Evolutionary conservation across 1,284 basidiomycete species (phyloP).

Genomic region (Coriolopsis trogii): DNA sequence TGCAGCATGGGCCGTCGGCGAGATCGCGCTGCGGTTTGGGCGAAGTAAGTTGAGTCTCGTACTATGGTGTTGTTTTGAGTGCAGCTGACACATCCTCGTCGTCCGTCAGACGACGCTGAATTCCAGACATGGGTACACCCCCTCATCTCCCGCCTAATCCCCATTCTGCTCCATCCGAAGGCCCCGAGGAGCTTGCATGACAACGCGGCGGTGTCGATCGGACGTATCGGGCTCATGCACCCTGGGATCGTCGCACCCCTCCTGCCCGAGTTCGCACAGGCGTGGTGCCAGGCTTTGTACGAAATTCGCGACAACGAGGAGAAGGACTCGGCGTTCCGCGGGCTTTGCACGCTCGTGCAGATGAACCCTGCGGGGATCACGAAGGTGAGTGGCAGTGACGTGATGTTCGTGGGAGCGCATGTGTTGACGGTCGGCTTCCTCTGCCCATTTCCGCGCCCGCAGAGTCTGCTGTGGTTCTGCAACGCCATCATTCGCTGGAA

Average conservation of each 20-base stretch:
- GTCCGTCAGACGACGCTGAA: conserved; percentile 69
- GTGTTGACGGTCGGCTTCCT: conserved; percentile 14
- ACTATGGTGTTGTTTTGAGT: background rate
- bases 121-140: conserved; percentile 90
- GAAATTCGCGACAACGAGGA: conserved; percentile 99
- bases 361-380: conserved; percentile 91
- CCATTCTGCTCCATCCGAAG: conserved; percentile 90
- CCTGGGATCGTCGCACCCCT: conserved; percentile 89
- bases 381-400: conserved; percentile 51
- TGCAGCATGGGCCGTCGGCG: conserved; percentile 99
- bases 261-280: conserved; percentile 88
- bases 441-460: conserved; percentile 13
- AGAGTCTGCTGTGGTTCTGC: conserved; percentile 95
- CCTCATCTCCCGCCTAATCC: conserved; percentile 87
- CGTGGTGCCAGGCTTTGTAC: conserved; percentile 97
- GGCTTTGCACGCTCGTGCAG: conserved; percentile 95
- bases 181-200: conserved; percentile 94
- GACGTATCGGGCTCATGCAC: conserved; percentile 92
- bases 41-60: conserved; percentile 50
- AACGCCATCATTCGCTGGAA: conserved; percentile 97
- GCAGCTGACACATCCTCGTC: conserved; percentile 11
- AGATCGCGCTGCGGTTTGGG: conserved; percentile 90
- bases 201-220: conserved; percentile 99
- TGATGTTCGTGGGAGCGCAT: background rate
- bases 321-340: conserved; percentile 99